These are phyloP conservation scores for Adiantum capillusveneris DNA, from an alignment of 75 land plant species.

Conservation along the genomic window DNA sequence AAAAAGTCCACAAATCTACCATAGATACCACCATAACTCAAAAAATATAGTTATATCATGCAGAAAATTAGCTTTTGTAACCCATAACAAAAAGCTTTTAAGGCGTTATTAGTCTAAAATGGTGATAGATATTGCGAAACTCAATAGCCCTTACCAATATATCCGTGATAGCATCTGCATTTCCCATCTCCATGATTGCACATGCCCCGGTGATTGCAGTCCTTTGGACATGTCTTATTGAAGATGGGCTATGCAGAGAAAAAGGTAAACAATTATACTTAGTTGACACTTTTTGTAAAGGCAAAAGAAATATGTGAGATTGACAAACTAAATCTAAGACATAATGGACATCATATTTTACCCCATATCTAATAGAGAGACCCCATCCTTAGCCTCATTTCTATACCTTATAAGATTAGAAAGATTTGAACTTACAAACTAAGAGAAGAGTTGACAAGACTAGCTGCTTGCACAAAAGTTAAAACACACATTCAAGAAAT, in stretches of 20 bases:
- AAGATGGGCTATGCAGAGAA: slow-evolving; percentile 36
- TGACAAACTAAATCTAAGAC: no score
- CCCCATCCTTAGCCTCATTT: no score
- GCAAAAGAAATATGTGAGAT: no score
- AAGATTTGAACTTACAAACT: no score
- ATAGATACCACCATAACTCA: background rate
- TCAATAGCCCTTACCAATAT: slow-evolving; percentile 35
- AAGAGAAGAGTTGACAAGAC: no score
- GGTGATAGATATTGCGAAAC: background rate
- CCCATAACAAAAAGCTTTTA: background rate
- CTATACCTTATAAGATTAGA: no score
- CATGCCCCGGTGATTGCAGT: slow-evolving; percentile 68
- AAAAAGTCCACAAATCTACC: background rate
- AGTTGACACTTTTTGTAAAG: no score
- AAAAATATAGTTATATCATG: background rate
- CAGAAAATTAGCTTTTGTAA: background rate
- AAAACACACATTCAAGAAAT: no score
- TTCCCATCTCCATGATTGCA: slow-evolving; percentile 73
- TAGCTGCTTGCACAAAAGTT: no score
- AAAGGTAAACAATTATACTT: no score
- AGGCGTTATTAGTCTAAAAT: background rate
- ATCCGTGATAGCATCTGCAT: slow-evolving; percentile 94
- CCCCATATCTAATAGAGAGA: no score
- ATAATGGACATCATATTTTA: no score
- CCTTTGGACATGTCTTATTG: slow-evolving; percentile 40